Percentiles rank a stretch among this genome's conserved stretches.
phyloP scores from a whole-genome alignment of 345 rosid species.

The Eucalyptus curtisii region DNA sequence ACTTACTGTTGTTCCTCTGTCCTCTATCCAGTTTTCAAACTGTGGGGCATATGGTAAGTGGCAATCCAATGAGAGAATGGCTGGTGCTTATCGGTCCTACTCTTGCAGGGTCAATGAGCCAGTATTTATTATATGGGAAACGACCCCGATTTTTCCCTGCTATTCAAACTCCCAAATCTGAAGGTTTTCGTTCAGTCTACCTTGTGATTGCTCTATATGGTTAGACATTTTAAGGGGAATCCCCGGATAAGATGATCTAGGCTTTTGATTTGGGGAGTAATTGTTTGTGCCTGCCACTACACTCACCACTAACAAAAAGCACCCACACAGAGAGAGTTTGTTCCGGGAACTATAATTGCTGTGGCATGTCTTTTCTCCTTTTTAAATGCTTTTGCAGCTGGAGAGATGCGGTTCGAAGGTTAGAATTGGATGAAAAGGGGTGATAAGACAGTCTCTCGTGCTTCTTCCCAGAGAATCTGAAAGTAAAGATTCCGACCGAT shows the following conservation, averaged over 20 bases:
- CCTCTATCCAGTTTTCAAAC: background rate
- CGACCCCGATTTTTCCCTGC: background rate
- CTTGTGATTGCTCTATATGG: background rate
- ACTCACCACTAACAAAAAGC: background rate
- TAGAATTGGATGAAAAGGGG: background rate
- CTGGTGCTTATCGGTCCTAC: background rate
- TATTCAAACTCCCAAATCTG: background rate
- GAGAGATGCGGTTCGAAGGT: background rate
- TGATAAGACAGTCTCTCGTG: background rate
- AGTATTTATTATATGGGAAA: background rate
- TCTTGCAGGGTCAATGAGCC: background rate
- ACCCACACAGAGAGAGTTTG: background rate
- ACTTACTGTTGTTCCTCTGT: background rate
- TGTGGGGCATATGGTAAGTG: background rate
- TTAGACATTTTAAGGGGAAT: background rate
- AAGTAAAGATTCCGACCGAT: background rate
- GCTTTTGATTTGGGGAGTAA: background rate
- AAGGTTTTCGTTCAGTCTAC: background rate
- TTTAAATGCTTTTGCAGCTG: background rate
- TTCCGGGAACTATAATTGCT: background rate
- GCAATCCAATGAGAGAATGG: background rate
- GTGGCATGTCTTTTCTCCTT: background rate
- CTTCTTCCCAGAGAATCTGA: background rate
- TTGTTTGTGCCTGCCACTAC: background rate
- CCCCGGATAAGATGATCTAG: background rate